Base-by-base conservation (phyloP, 1,139 yeast genomes). In the Yamadazyma trypodendri region DNA sequence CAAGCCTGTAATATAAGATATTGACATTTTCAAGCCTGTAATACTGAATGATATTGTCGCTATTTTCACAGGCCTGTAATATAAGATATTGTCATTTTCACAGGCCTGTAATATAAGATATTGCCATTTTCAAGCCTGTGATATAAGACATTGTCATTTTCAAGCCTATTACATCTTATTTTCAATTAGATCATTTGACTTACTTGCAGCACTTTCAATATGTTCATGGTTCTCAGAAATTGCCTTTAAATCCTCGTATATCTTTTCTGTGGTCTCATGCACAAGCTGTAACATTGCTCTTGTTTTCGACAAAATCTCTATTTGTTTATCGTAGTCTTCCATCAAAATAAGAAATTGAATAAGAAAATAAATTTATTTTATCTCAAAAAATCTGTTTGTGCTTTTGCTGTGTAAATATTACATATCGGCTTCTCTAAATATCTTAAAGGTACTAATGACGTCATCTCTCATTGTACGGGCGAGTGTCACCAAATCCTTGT, bases 381-480 rank as follows among this genome's bases (percentile, higher is more conserved):
- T 18, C 21, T 18, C 21, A 18, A 18, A 18, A 18, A 6, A 18
- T 18, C 21, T 6, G 8, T 12, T 10, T 13, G 28, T 10, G n/a
- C n/a, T 10, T 11, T 6, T 24, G n/a, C 28, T 10, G 8, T 13
- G 8, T 6, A 10, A 11, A 18, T 8, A 18, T 31, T 35, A 41
- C 37, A 23, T 31, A n/a, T 58, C 62, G 3, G 65, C 72, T 34
- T 70, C 76, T 48, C 68, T 69, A 50, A 79, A 77, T 56, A 80
- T 60, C 41, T 74, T 65, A 45, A 79, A 68, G 28, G 76, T 61
- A 20, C 65, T 68, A 21, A 68, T 67, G 8, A 79, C 75, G 35
- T 79, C 86, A 29, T 67, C 61, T 58, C 73, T 75, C 92, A 85
- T 84, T 45, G 79, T 85, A 43, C 75, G 65, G 1, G 89, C 77